A percentile compares a stretch with the other conserved stretches of the same genome.
phyloP scores from a whole-genome alignment of 257 asterid species.

The Agastache rugosa region DNA sequence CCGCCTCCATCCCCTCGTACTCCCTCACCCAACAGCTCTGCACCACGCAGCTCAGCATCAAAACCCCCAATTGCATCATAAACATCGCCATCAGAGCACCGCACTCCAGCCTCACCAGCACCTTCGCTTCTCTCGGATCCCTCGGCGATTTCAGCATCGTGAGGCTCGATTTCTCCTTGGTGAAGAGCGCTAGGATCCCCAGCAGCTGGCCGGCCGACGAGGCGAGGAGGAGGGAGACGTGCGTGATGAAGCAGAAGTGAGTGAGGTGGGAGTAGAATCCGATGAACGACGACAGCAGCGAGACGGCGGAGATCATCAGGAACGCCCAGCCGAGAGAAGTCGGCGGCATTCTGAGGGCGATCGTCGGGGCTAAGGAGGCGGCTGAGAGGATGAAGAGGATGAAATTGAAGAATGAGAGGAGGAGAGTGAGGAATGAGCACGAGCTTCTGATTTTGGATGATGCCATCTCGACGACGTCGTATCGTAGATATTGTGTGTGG shows the following conservation, averaged over 20 bases:
- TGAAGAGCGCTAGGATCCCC: slow-evolving; percentile 61
- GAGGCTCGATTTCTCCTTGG: slow-evolving; percentile 63
- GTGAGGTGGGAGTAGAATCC: slow-evolving; percentile 77
- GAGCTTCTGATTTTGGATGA: slow-evolving; percentile 58
- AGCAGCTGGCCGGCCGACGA: slow-evolving; percentile 63
- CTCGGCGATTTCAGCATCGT: slow-evolving; percentile 53
- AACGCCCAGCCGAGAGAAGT: slow-evolving; percentile 74
- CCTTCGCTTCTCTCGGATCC: slow-evolving; percentile 72
- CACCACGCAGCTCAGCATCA: slow-evolving; percentile 58
- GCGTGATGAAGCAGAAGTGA: slow-evolving; percentile 65
- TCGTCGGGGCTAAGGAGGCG: slow-evolving; percentile 68
- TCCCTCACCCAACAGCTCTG: slow-evolving; percentile 67
- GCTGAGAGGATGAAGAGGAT: slow-evolving; percentile 75
- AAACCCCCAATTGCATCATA: slow-evolving; percentile 64
- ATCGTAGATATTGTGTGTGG: not conserved
- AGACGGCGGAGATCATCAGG: slow-evolving; percentile 56
- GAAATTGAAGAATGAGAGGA: slow-evolving; percentile 66
- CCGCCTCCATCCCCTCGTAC: slow-evolving; percentile 59
- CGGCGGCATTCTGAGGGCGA: slow-evolving; percentile 71
- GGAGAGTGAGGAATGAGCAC: slow-evolving; percentile 65
- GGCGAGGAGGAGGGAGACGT: slow-evolving; percentile 64
- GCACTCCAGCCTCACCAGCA: slow-evolving; percentile 78
- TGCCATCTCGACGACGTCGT: slow-evolving; percentile 43
- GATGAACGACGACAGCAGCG: slow-evolving; percentile 59
- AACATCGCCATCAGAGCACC: slow-evolving; percentile 80